phyloP scores from a whole-genome alignment of 768 basidiomycete species.

The Suillus americanus region DNA sequence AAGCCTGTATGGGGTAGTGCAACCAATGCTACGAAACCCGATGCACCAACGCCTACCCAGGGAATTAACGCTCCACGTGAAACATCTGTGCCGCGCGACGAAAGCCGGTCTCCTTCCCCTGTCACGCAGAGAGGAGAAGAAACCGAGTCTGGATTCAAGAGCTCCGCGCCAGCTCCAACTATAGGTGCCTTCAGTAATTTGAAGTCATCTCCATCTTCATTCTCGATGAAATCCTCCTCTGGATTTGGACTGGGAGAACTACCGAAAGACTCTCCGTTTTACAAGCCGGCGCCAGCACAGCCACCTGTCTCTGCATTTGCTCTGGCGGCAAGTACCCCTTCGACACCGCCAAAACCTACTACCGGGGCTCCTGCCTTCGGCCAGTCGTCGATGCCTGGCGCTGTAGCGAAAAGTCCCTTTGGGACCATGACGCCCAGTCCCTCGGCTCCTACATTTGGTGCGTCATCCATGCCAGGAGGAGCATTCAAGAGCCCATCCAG shows the following conservation, averaged over 20 bases:
- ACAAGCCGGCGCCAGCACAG: constrained; percentile 36
- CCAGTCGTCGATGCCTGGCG: constrained; percentile 33
- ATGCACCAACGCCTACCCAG: constrained; percentile 11
- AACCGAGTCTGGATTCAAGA: constrained; percentile 16
- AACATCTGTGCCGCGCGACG: constrained; percentile 13
- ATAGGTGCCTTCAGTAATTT: constrained; percentile 42
- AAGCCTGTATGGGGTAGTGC: constrained; percentile 22
- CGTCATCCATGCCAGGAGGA: constrained; percentile 32
- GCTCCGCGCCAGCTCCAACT: constrained; percentile 24
- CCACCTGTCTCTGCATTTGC: constrained; percentile 41
- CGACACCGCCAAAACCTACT: constrained; percentile 24
- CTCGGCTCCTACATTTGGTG: constrained; percentile 38
- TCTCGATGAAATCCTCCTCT: constrained; percentile 35
- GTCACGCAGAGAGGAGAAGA: constrained; percentile 8
- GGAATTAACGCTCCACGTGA: constrained; percentile 13
- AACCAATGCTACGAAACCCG: constrained; percentile 9
- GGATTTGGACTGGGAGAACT: constrained; percentile 34
- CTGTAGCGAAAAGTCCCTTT: constrained; percentile 20
- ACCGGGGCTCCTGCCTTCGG: constrained; percentile 37
- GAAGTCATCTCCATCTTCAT: constrained; percentile 32
- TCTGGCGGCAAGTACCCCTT: constrained; percentile 18
- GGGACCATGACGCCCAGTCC: constrained; percentile 12
- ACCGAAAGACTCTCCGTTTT: constrained; percentile 53
- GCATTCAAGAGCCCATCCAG: constrained; percentile 17
- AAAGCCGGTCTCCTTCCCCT: constrained; percentile 32